Percentiles rank a stretch among this genome's conserved stretches.
phyloP scores from a whole-genome alignment of 768 basidiomycete genomes.

The Hericium coralloides region DNA sequence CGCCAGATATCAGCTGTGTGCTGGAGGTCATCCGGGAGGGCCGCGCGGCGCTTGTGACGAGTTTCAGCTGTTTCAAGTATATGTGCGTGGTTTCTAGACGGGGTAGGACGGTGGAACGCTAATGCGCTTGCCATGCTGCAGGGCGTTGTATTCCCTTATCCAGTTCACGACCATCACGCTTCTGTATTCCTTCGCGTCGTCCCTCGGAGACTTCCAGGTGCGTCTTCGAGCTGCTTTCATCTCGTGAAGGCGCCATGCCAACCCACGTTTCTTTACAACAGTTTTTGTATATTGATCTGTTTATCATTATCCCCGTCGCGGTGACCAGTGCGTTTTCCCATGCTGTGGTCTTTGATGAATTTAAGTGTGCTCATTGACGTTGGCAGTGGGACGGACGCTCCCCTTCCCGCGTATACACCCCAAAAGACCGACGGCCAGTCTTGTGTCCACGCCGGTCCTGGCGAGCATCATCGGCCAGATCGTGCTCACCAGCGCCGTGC shows the following conservation, averaged over 20 bases:
- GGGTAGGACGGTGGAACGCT: constrained; percentile 2
- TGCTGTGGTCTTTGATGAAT: constrained; percentile 1
- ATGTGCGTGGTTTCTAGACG: constrained; percentile 55
- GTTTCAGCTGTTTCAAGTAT: constrained; percentile 99
- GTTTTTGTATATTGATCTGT: constrained; percentile 97
- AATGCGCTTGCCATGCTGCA: constrained; percentile 22
- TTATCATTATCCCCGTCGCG: constrained; percentile 96
- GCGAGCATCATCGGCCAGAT: constrained; percentile 92
- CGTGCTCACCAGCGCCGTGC: constrained; percentile 70
- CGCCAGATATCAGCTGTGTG: constrained; percentile 92
- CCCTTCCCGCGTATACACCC: constrained; percentile 82
- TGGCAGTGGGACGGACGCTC: constrained; percentile 86
- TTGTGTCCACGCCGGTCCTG: constrained; percentile 93
- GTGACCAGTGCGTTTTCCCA: constrained; percentile 69
- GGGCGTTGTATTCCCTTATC: constrained; percentile 97
- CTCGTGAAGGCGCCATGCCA: constrained; percentile 6
- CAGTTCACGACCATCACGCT: constrained; percentile 98
- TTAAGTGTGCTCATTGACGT: constrained; percentile 10
- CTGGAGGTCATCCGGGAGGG: constrained; percentile 97
- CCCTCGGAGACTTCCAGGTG: constrained; percentile 94
- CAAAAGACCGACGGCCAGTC: constrained; percentile 89
- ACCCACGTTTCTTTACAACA: constrained; percentile 47
- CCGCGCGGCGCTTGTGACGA: constrained; percentile 90
- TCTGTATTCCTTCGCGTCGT: constrained; percentile 93
- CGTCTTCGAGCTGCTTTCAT: constrained; percentile 14